Conservation (phyloP, 805 yeast genomes). For the Candida jianshihensis region DNA sequence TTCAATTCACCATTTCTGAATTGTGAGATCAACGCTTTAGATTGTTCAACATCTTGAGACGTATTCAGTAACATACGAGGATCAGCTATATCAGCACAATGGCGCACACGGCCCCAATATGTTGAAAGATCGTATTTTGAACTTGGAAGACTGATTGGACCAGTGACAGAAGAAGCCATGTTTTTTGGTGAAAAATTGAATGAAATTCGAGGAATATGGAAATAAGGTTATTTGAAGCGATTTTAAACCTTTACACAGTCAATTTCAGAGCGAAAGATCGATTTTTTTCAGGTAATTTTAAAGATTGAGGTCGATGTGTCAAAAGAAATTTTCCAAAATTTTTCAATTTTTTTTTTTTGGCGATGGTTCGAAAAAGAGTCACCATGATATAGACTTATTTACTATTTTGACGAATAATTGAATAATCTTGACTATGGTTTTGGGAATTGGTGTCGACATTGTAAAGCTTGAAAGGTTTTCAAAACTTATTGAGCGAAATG, state of each 20-base stretch:
- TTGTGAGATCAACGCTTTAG: constrained; percentile 61
- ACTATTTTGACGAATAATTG: too few species aligned
- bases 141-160: constrained; percentile 71
- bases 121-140: constrained; percentile 75
- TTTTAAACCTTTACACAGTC: too few species aligned
- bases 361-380: background rate
- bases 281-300: too few species aligned
- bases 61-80: constrained; percentile 84
- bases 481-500: constrained; percentile 30
- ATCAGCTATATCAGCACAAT: constrained; percentile 88
- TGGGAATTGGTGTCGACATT: constrained; percentile 55
- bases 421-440: constrained; percentile 9
- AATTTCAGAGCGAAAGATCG: background rate
- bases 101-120: constrained; percentile 91
- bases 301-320: constrained; percentile 1
- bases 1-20: constrained; percentile 63
- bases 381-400: too few species aligned
- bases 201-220: background rate
- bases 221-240: too few species aligned
- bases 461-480: constrained; percentile 40
- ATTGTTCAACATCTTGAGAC: constrained; percentile 48
- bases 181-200: background rate
- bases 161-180: constrained; percentile 89
- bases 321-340: background rate
- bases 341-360: background rate